Percentiles rank a stretch among this genome's conserved stretches.
phyloP scores from a whole-genome alignment of 202 grass and related monocot species.

The Dendrocalamus latiflorus region DNA sequence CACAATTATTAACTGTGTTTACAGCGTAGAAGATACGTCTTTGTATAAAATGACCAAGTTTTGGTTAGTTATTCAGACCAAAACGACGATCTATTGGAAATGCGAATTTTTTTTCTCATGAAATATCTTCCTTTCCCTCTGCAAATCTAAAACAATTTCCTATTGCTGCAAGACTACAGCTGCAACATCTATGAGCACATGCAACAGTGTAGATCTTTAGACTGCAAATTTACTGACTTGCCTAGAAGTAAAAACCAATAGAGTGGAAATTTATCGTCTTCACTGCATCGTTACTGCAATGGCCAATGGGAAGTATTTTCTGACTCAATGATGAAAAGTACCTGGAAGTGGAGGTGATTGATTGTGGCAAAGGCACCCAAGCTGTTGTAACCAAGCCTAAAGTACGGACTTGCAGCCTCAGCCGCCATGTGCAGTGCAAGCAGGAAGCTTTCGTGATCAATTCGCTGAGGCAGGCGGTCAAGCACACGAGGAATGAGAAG shows the following conservation, averaged over 20 bases:
- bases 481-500: slow-evolving; percentile 65
- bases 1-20: not conserved
- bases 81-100: not conserved
- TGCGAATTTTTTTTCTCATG: not conserved
- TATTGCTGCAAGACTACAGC: not conserved
- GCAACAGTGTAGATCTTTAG: not conserved
- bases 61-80: not conserved
- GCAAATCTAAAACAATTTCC: not conserved
- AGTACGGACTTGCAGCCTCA: slow-evolving; percentile 56
- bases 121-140: not conserved
- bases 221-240: not conserved
- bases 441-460: slow-evolving; percentile 57
- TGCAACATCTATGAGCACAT: not conserved
- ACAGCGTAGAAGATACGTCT: not conserved
- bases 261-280: not conserved
- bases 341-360: slow-evolving; percentile 79
- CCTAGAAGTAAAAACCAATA: not conserved
- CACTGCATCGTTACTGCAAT: not conserved
- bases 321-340: slow-evolving; percentile 1
- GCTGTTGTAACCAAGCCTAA: slow-evolving; percentile 77
- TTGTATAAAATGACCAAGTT: not conserved
- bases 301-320: not conserved
- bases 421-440: slow-evolving; percentile 67
- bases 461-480: slow-evolving; percentile 60
- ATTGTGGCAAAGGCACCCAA: slow-evolving; percentile 80